Percentiles rank a stretch among this genome's conserved stretches.
These are phyloP conservation scores for Solanum paucissectum DNA, from an alignment of 257 asterid species.

Conservation along the genomic window DNA sequence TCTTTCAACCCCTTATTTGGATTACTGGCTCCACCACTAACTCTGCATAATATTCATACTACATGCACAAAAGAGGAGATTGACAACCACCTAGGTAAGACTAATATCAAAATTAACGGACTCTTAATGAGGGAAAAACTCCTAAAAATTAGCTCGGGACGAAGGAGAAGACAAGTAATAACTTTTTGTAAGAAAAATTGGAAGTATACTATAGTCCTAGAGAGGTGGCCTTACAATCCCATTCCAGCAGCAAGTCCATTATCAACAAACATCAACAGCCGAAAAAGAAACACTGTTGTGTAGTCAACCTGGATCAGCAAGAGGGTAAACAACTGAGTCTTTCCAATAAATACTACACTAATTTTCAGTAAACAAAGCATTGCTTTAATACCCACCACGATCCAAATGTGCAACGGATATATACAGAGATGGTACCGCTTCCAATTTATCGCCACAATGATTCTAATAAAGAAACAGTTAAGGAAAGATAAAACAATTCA, in stretches of 20 bases:
- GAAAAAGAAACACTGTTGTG: conserved; percentile 68
- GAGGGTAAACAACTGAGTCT: background rate
- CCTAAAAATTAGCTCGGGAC: background rate
- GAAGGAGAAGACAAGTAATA: background rate
- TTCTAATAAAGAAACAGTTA: conserved; percentile 35
- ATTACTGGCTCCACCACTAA: background rate
- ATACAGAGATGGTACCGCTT: conserved; percentile 63
- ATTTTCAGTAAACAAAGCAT: background rate
- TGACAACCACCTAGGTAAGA: background rate
- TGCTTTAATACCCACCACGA: conserved; percentile 52
- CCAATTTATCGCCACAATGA: conserved; percentile 93
- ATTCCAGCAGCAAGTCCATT: conserved; percentile 93
- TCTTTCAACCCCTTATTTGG: background rate
- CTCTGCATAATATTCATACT: background rate
- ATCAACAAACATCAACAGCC: conserved; percentile 95
- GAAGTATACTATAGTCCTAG: background rate
- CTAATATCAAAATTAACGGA: background rate
- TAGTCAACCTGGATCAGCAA: conserved; percentile 62
- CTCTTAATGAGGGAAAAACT: background rate
- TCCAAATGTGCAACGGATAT: conserved; percentile 92
- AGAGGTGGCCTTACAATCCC: conserved; percentile 73
- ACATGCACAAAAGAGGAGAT: background rate
- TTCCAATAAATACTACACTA: background rate
- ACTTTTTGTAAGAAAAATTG: background rate
- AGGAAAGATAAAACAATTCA: conserved; percentile 8